Conservation (phyloP, 768 basidiomycete species). For the Ramaria rubella region DNA sequence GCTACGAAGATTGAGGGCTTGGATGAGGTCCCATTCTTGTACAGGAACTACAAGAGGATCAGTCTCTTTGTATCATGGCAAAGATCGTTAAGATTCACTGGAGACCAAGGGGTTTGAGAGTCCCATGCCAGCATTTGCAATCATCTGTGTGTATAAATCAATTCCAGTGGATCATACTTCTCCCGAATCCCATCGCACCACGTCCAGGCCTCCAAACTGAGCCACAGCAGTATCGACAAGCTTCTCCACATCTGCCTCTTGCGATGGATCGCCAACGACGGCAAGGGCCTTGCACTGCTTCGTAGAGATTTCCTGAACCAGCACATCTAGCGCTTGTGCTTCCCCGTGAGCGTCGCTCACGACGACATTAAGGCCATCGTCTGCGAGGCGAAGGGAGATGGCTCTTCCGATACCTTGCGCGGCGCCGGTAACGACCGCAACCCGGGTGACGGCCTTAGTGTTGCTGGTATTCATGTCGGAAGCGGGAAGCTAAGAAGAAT, state of each 20-base stretch:
- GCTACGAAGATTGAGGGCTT: slow-evolving; percentile 38
- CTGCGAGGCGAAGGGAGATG: slow-evolving; percentile 40
- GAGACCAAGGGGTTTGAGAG: not conserved
- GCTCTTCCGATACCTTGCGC: slow-evolving; percentile 43
- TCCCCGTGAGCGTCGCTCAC: slow-evolving; percentile 34
- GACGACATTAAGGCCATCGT: slow-evolving; percentile 42
- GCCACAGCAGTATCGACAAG: not conserved
- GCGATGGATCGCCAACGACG: slow-evolving; percentile 2
- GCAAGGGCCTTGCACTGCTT: not conserved
- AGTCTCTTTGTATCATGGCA: not conserved
- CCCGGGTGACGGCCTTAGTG: slow-evolving; percentile 13
- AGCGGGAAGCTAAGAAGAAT: no score
- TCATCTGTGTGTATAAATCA: not conserved
- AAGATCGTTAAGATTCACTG: not conserved
- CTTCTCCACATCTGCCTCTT: slow-evolving; percentile 1
- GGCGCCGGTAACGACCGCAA: slow-evolving; percentile 40
- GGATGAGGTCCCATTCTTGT: slow-evolving; percentile 17
- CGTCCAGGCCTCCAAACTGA: slow-evolving; percentile 20
- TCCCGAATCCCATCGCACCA: slow-evolving; percentile 20
- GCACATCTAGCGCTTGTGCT: not conserved
- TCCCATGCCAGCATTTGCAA: slow-evolving; percentile 9
- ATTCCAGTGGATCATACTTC: no score
- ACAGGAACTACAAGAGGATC: not conserved
- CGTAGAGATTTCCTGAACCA: not conserved
- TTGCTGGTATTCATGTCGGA: not conserved